These are phyloP conservation scores for Suillus discolor DNA, from an alignment of 768 basidiomycete species.

Conservation along the genomic window DNA sequence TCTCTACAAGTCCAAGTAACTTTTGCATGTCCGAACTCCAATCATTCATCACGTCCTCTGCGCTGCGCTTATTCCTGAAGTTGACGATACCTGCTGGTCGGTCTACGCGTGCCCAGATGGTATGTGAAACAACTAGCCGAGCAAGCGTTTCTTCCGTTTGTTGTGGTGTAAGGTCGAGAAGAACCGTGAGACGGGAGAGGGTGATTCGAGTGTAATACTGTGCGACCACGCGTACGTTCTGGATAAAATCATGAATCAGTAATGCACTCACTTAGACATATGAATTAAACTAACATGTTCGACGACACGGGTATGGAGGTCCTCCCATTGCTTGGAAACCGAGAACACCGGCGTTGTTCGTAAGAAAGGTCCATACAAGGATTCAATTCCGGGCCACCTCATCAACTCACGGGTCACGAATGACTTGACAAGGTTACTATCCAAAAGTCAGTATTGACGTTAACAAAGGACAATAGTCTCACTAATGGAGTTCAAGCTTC, in stretches of 20 bases:
- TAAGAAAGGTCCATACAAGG: constrained; percentile 83
- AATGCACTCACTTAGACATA: background rate
- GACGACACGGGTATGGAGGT: constrained; percentile 92
- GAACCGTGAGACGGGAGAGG: constrained; percentile 74
- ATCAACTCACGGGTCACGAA: constrained; percentile 93
- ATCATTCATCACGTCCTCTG: constrained; percentile 96
- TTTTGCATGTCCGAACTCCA: constrained; percentile 98
- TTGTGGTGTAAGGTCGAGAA: constrained; percentile 81
- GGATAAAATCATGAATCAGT: constrained; percentile 14
- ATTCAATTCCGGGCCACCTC: constrained; percentile 94
- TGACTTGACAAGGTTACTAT: constrained; percentile 92
- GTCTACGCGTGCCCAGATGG: constrained; percentile 93
- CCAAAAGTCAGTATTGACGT: constrained; percentile 15
- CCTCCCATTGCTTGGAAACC: constrained; percentile 84
- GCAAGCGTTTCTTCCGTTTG: constrained; percentile 90
- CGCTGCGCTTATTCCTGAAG: constrained; percentile 80
- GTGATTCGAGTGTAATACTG: constrained; percentile 95
- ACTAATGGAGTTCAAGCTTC: constrained; percentile 88
- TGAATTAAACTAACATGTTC: constrained; percentile 75
- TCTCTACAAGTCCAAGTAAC: constrained; percentile 88
- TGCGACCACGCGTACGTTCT: constrained; percentile 96
- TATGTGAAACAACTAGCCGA: constrained; percentile 87
- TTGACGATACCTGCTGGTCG: constrained; percentile 87
- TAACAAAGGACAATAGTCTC: constrained; percentile 25
- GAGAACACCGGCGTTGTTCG: constrained; percentile 82